Evolutionary conservation across 495 filamentous ascomycete species (phyloP), one percentile per base, ranked within the genome.

Genomic region (Friedmanniomyces simplex): DNA sequence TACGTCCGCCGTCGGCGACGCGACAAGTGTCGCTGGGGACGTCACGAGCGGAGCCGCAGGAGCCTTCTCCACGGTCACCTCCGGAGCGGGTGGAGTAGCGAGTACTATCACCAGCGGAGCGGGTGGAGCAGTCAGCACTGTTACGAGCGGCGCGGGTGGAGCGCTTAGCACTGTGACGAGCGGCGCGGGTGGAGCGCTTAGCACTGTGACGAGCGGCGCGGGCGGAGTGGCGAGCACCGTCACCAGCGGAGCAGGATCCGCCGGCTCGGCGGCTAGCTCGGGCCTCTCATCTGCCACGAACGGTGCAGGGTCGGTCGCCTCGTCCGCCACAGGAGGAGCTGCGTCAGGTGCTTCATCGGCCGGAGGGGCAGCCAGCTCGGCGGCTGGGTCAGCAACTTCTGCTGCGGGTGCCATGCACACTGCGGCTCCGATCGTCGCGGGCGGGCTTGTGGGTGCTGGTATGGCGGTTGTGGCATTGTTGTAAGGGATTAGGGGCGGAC

Each of bases 251-350:
- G 45, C 34, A 16, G 34, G 37, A 61, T 50, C 57, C 50, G 50
- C 66, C 65, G 18, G 62, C 54, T 55, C 46, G 11, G 46, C 54
- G 46, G 14, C 28, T 32, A 32, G 28, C 10, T 32, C 28, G 28
- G 28, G 28, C 4, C 10, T 32, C 28, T 32, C 28, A 10, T 32
- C 28, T 32, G 39, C 34, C 14, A 52, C 50, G 11, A 52, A 52
- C 50, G 52, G 24, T 14, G 52, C 36, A 24, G 52, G 34, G 14
- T 21, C 24, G 24, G 39, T 21, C 3, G 32, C 18, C 2, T 54
- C 52, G 39, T 41, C 52, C 3, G 25, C 43, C 18, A 54, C 52
- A 1, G 18, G 18, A 8, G 52, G 36, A 12, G 52, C 36, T 8
- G 34, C 4, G 5, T 43, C 39, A 5, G 39, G 5, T 43, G 39